Evolutionary conservation across 164 flowering plant genomes (phyloP).

Genomic region (Paratinospora sagittata): DNA sequence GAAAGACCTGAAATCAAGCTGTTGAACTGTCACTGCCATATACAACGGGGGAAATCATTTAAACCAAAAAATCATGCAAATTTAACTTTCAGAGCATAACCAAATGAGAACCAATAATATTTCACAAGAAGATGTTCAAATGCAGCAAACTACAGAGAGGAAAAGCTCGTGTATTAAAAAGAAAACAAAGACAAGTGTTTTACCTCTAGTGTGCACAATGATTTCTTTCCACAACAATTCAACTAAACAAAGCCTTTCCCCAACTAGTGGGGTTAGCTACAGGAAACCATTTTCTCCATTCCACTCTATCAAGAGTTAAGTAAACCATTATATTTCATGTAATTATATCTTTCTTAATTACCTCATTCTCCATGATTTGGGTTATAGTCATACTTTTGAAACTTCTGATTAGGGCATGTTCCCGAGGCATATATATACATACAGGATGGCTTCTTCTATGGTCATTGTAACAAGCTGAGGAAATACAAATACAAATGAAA

Average conservation of each 20-base stretch:
- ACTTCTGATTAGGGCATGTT: no score
- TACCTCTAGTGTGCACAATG: background rate
- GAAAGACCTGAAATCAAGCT: slow-evolving; percentile 74
- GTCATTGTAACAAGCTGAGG: background rate
- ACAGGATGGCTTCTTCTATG: no score
- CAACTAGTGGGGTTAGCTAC: no score
- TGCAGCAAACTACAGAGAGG: background rate
- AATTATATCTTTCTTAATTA: no score
- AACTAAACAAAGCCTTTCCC: no score
- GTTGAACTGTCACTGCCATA: slow-evolving; percentile 9
- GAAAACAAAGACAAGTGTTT: background rate
- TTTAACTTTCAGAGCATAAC: background rate
- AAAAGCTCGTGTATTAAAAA: background rate
- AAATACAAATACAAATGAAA: background rate
- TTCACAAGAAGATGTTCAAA: background rate
- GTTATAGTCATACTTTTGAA: no score
- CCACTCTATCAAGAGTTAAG: no score
- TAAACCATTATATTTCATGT: no score
- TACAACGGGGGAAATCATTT: background rate
- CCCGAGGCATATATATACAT: no score
- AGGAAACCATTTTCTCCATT: no score
- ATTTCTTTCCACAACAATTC: background rate
- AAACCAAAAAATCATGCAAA: background rate
- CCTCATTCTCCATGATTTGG: no score
- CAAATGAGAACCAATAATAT: background rate